Percentiles rank a stretch among this genome's conserved stretches.
Evolutionary conservation across 129 eudicot species (phyloP).

Genomic region (Flaveria bidentis): DNA sequence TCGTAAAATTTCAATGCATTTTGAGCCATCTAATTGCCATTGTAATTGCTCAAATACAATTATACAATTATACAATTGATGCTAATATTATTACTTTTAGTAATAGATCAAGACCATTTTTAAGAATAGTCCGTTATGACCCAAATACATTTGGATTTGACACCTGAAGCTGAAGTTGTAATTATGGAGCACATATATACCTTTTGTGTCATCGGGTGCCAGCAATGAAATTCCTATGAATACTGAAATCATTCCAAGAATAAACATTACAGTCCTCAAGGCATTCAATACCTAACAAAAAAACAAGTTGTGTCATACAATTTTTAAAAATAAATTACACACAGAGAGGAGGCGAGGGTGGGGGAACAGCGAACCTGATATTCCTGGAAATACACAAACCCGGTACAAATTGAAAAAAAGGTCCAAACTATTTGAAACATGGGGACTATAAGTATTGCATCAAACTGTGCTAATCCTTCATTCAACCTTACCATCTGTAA

Average conservation of each 20-base stretch:
- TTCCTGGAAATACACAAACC: constrained; percentile 95
- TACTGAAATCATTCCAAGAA: constrained; percentile 90
- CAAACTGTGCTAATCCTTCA: constrained; percentile 86
- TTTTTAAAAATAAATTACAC: constrained; percentile 6
- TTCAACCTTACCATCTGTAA: constrained; percentile 96
- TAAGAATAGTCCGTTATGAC: not conserved
- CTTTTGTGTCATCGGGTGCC: constrained; percentile 97
- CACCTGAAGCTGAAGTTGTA: not conserved
- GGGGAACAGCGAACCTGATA: constrained; percentile 67
- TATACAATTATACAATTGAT: not conserved
- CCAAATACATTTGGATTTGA: not conserved
- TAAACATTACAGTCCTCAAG: constrained; percentile 82
- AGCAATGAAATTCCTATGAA: constrained; percentile 87
- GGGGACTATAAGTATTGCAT: constrained; percentile 96
- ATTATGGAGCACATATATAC: constrained; percentile 36
- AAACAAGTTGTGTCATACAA: constrained; percentile 23
- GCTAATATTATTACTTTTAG: not conserved
- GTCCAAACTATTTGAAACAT: constrained; percentile 99
- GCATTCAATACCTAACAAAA: constrained; percentile 71
- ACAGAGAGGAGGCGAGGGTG: constrained; percentile 4
- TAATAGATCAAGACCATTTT: not conserved
- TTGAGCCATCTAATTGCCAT: not conserved
- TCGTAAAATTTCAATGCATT: not conserved
- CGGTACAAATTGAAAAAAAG: constrained; percentile 95
- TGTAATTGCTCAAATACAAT: not conserved